Evolutionary conservation across 805 yeast species (phyloP).

Genomic region (Lachancea dasiensis): DNA sequence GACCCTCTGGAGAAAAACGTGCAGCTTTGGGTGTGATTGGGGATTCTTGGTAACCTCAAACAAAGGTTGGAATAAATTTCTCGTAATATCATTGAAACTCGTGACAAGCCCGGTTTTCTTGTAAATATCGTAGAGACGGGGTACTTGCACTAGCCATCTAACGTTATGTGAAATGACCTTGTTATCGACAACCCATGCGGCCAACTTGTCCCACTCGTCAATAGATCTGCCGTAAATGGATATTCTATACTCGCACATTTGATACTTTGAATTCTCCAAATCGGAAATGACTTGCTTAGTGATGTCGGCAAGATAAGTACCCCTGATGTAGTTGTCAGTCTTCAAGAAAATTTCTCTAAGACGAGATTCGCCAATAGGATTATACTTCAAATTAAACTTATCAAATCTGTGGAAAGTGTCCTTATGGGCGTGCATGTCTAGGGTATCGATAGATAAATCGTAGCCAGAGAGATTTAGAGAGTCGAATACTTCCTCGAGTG

Average conservation of each 20-base stretch:
- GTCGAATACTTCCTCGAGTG: constrained; percentile 84
- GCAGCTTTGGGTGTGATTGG: constrained; percentile 79
- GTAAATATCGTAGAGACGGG: constrained; percentile 87
- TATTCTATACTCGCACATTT: constrained; percentile 94
- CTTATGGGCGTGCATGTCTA: constrained; percentile 99
- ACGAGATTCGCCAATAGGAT: constrained; percentile 97
- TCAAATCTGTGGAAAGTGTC: constrained; percentile 98
- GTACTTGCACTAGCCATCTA: constrained; percentile 95
- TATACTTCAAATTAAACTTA: constrained; percentile 92
- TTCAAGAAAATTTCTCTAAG: constrained; percentile 91
- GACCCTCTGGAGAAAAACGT: constrained; percentile 83
- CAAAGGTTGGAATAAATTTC: constrained; percentile 78
- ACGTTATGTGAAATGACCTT: constrained; percentile 88
- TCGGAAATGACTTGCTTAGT: constrained; percentile 93
- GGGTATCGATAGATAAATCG: constrained; percentile 90
- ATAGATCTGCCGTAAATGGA: constrained; percentile 86
- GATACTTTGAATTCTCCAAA: constrained; percentile 91
- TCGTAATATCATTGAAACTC: constrained; percentile 69
- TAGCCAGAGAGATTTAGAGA: constrained; percentile 89
- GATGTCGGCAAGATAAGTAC: constrained; percentile 85
- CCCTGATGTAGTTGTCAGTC: constrained; percentile 89
- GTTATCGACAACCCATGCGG: constrained; percentile 92
- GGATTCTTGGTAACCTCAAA: constrained; percentile 90
- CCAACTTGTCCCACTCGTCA: constrained; percentile 93
- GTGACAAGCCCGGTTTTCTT: constrained; percentile 64